Base-by-base conservation (phyloP, 257 asterid species). In the Gentiana dahurica region DNA sequence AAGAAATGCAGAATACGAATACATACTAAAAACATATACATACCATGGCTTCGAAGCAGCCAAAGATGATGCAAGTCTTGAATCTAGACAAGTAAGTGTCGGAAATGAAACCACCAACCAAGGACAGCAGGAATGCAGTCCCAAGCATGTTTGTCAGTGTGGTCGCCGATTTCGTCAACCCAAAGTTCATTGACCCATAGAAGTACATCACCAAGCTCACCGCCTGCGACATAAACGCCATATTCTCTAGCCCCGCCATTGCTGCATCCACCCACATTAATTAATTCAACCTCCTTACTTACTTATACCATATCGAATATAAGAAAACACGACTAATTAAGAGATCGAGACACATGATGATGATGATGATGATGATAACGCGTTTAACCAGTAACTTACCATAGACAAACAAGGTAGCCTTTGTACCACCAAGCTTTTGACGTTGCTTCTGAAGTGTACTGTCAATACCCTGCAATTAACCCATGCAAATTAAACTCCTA, bases 1-100 rank as follows among this genome's bases (percentile, higher is more conserved):
- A 24, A 24, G 24, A 24, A 24, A 0, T 24, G 24, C 24, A 24
- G 24, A 24, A 24, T 24, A 24, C 24, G 24, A 24, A 24, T 24
- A 24, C 24, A 24, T 24, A 24, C 24, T 24, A 0, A 24, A 24
- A 24, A 24, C 24, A 4, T 12, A 9, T 15, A 57, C 77, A 32
- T 77, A 80, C 92, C 70, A 75, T 12, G 1, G 72, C 69, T 70
- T 83, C 78, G 12, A 75, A 36, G 63, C 73, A 69, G 39, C 81
- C 85, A 35, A 83, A 83, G 58, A 83, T 35, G 49, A 83, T 58
- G 61, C 83, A 64, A 44, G 92, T 77, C 68, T 69, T 80, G 74
- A 83, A 78, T 62, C 92, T 77, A 11, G 87, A 78, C 41, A 80
- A 45, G 65, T 73, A 78, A 9, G 92, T 83, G 45, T 80, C 92